Percentiles rank a stretch among this genome's conserved stretches.
Conservation (phyloP, 2,329 filamentous ascomycete genomes). For the Exophiala lecanii-corni region DNA sequence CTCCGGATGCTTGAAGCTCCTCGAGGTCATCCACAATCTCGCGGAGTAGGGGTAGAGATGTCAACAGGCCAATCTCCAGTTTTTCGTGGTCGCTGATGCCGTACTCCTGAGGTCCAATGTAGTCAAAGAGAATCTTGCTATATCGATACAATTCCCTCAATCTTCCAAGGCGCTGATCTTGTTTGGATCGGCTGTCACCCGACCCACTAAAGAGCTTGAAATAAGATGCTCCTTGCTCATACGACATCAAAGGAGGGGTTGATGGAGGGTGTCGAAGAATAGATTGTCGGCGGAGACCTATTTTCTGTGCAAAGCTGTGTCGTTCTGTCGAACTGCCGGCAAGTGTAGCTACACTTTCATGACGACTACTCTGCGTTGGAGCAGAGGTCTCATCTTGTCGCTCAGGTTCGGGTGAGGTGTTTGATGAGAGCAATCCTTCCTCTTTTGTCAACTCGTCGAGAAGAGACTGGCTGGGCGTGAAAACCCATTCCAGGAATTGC, state of each 20-base stretch:
- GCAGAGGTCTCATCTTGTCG: constrained; percentile 13
- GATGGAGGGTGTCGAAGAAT: constrained; percentile 39
- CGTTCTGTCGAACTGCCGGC: constrained; percentile 26
- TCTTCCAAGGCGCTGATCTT: constrained; percentile 79
- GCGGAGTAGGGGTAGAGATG: constrained; percentile 85
- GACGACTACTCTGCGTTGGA: constrained; percentile 9
- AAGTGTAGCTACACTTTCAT: constrained; percentile 16
- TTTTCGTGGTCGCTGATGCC: constrained; percentile 94
- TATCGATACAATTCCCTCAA: constrained; percentile 89
- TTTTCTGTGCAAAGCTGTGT: constrained; percentile 35
- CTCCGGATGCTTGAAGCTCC: constrained; percentile 90
- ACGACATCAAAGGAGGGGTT: constrained; percentile 49
- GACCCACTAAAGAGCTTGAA: constrained; percentile 85
- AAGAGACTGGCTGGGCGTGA: constrained; percentile 69
- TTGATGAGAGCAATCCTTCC: constrained; percentile 18
- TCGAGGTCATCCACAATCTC: constrained; percentile 97
- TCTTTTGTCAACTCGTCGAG: constrained; percentile 27
- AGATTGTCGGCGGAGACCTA: constrained; percentile 50
- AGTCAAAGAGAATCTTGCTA: constrained; percentile 94
- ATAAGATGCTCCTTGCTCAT: constrained; percentile 63
- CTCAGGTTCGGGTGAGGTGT: constrained; percentile 18
- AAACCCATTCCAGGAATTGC: constrained; percentile 94
- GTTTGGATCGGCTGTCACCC: constrained; percentile 69
- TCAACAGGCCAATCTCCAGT: constrained; percentile 94
- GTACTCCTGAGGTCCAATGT: constrained; percentile 97